Conservation (phyloP, 2,329 filamentous ascomycete genomes). For the Talaromyces sp. region DNA sequence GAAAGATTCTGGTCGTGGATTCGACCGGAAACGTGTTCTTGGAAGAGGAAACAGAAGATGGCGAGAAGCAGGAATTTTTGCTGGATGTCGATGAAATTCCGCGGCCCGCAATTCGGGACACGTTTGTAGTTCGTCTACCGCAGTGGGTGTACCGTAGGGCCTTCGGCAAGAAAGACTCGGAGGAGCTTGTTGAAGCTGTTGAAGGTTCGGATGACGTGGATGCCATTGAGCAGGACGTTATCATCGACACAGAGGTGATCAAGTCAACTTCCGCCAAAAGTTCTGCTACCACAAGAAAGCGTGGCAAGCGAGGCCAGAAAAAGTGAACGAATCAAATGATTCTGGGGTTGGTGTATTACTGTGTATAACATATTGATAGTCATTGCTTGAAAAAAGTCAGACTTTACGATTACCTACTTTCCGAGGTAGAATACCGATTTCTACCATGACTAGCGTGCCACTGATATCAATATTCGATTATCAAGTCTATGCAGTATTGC, state of each 20-base stretch:
- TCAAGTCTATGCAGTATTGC: neutral
- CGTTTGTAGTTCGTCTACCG: slow-evolving; percentile 75
- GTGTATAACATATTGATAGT: slow-evolving; percentile 1
- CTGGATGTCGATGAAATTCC: slow-evolving; percentile 84
- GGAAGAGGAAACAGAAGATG: slow-evolving; percentile 87
- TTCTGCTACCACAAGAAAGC: slow-evolving; percentile 10
- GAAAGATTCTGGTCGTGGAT: slow-evolving; percentile 91
- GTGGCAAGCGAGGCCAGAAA: slow-evolving; percentile 15
- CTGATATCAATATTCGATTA: neutral
- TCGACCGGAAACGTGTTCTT: slow-evolving; percentile 87
- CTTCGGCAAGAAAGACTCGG: neutral
- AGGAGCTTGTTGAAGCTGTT: neutral
- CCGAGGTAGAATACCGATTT: neutral
- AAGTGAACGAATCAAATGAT: neutral
- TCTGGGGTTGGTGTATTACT: too few relatives aligned
- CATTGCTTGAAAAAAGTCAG: neutral
- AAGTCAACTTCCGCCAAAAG: slow-evolving; percentile 1
- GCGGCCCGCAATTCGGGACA: slow-evolving; percentile 73
- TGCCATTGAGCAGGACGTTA: neutral
- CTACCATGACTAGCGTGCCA: neutral
- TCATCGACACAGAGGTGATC: neutral
- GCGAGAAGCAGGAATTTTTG: slow-evolving; percentile 74
- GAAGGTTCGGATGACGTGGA: slow-evolving; percentile 8
- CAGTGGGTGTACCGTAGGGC: slow-evolving; percentile 60
- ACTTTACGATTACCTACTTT: neutral